Conservation (phyloP, 306 rosid genomes). For the Amphicarpaea edgeworthii region DNA sequence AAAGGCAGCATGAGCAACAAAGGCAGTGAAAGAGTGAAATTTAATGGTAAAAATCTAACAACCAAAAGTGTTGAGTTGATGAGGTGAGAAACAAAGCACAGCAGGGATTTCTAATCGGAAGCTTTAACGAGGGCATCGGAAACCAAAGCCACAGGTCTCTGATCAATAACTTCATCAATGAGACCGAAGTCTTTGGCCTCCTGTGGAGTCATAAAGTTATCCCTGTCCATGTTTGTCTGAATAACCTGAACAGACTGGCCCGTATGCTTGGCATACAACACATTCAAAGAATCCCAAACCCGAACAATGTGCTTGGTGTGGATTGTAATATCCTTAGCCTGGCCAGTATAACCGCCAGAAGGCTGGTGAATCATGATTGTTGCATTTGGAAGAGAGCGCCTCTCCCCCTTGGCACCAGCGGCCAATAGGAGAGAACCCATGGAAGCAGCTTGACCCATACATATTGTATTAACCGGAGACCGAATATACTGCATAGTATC, state of each 20-base stretch:
- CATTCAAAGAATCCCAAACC: conserved; percentile 83
- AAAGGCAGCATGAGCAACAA: too few relatives aligned
- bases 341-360: conserved; percentile 95
- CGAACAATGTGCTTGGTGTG: conserved; percentile 94
- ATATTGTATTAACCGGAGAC: conserved; percentile 85
- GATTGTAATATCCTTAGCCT: conserved; percentile 90
- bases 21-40: too few relatives aligned
- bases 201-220: conserved; percentile 80
- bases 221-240: conserved; percentile 89
- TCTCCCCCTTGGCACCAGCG: conserved; percentile 93
- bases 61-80: conserved; percentile 43
- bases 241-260: conserved; percentile 69
- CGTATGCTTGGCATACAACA: conserved; percentile 76
- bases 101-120: conserved; percentile 51
- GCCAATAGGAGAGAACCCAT: conserved; percentile 95
- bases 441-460: conserved; percentile 98
- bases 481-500: conserved; percentile 97
- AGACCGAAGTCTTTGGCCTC: conserved; percentile 94
- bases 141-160: conserved; percentile 87
- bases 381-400: conserved; percentile 94
- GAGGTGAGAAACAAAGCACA: conserved; percentile 33
- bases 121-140: conserved; percentile 81
- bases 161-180: conserved; percentile 92
- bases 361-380: conserved; percentile 96
- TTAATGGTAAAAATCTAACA: conserved; percentile 37